Evolutionary conservation across 2,329 filamentous ascomycete genomes (phyloP).

Genomic region (Coniochaeta sp.): DNA sequence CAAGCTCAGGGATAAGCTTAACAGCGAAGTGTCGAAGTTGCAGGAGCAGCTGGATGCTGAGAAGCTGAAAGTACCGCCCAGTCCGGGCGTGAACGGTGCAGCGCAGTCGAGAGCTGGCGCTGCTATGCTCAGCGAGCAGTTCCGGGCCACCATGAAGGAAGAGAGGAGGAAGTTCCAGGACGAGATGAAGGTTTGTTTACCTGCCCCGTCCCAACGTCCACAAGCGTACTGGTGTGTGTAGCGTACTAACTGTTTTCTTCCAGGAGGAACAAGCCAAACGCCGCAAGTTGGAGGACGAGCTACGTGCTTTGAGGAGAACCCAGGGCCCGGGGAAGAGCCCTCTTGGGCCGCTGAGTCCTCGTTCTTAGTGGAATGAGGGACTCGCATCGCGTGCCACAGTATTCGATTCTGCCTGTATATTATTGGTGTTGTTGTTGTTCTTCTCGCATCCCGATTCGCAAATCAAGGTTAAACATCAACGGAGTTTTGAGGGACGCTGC

Average conservation of each 20-base stretch:
- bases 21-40: conserved; percentile 34
- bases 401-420: not conserved
- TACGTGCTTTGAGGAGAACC: conserved; percentile 34
- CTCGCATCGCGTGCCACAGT: not conserved
- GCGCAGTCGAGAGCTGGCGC: conserved; percentile 35
- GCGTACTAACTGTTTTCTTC: conserved; percentile 20
- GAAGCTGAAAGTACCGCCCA: conserved; percentile 31
- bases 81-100: conserved; percentile 19
- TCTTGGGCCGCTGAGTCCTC: conserved; percentile 27
- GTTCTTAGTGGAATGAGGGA: conserved; percentile 2
- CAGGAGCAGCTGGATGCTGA: conserved; percentile 46
- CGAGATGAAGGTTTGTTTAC: conserved; percentile 40
- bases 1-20: conserved; percentile 28
- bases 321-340: conserved; percentile 35
- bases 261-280: conserved; percentile 43
- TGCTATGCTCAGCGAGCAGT: conserved; percentile 48
- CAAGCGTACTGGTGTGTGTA: not conserved
- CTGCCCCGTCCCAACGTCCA: too few relatives aligned
- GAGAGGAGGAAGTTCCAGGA: conserved; percentile 52
- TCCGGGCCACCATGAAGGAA: conserved; percentile 47
- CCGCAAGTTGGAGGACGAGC: conserved; percentile 44
- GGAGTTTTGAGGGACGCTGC: not conserved
- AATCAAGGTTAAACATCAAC: not conserved
- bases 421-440: not conserved
- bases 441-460: not conserved